phyloP scores from a whole-genome alignment of 2,329 filamentous ascomycete genomes.

The Aplosporella prunicola region DNA sequence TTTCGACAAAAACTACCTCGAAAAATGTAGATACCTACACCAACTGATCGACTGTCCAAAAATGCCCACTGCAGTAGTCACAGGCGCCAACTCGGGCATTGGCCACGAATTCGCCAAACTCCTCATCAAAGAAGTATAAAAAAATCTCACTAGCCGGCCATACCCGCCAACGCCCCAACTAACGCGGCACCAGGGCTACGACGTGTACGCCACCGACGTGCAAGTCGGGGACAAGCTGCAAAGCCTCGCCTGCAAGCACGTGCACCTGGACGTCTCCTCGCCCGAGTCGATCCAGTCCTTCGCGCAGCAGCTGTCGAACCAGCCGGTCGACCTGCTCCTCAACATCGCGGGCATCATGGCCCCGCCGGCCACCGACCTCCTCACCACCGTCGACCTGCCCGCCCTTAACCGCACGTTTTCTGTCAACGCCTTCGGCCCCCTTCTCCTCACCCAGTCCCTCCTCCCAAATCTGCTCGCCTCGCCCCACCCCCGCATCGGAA shows the following conservation, averaged over 20 bases:
- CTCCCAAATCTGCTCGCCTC: constrained; percentile 31
- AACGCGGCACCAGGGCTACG: constrained; percentile 18
- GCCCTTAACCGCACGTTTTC: constrained; percentile 30
- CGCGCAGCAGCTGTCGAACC: constrained; percentile 19
- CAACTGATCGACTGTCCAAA: too few species aligned
- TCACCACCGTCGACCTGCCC: constrained; percentile 22
- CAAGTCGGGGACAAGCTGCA: constrained; percentile 23
- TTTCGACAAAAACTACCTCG: too few species aligned
- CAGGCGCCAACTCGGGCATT: constrained; percentile 34
- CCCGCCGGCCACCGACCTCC: constrained; percentile 22
- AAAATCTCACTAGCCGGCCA: background rate
- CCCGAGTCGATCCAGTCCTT: constrained; percentile 27
- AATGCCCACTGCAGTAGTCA: constrained; percentile 33
- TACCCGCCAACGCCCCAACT: constrained; percentile 1
- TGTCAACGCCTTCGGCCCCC: constrained; percentile 37
- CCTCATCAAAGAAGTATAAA: constrained; percentile 19
- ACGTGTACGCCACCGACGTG: constrained; percentile 24
- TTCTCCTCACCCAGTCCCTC: constrained; percentile 37
- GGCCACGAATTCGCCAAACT: constrained; percentile 28
- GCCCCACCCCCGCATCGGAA: constrained; percentile 26
- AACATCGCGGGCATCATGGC: constrained; percentile 32
- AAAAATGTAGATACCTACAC: too few species aligned
- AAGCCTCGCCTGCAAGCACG: constrained; percentile 21
- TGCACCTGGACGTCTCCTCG: constrained; percentile 27
- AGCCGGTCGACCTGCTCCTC: constrained; percentile 28